Evolutionary conservation across 2,329 filamentous ascomycete genomes (phyloP), one percentile per base, ranked within the genome.

Genomic region (Xylariaceae sp.): DNA sequence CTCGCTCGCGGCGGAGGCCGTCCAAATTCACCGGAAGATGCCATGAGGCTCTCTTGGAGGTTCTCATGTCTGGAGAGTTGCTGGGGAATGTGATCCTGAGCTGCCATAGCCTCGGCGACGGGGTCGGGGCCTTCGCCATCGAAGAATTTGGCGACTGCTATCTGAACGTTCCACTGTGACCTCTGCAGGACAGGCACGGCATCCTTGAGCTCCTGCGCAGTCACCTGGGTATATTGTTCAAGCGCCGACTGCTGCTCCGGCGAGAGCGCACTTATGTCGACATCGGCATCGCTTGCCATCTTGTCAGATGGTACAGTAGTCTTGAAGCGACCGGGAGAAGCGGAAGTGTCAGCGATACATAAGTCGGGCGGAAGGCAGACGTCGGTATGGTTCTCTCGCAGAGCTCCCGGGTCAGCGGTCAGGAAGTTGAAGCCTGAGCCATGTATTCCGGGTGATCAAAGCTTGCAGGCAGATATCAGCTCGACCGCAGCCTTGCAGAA

Each of bases 81-180:
- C 29, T 76, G 75, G 13, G 81, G 79, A 24, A 77, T 68, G n/a
- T 69, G 60, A 33, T 71, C 63, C 39, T 80, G 69, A 6, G 73
- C 69, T 31, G 80, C 72, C 32, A 80, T 71, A 37, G 84, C 84
- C 63, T 92, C 86, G 37, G 83, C 82, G 13, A 90, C 66, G 10
- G 77, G 82, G 56, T 94, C 86, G 31, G 87, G 75, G 3, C 82
- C 82, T 63, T 96, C 92, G 47, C 92, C 92, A 52, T 98, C 92
- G 57, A 95, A 98, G 74, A 96, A 96, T 55, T 93, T 93, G 45
- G 92, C 78, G 44, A 98, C 90, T 37, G 92, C 90, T 50, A 96
- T 94, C 81, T 95, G 84, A 1, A 94, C 83, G 55, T 96, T 98
- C 92, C 92, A 98, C 68, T 96, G 82, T 36, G 88, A 94, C 42